Conservation (phyloP, 2,329 filamentous ascomycete species). For the Colletotrichum brevisporum region DNA sequence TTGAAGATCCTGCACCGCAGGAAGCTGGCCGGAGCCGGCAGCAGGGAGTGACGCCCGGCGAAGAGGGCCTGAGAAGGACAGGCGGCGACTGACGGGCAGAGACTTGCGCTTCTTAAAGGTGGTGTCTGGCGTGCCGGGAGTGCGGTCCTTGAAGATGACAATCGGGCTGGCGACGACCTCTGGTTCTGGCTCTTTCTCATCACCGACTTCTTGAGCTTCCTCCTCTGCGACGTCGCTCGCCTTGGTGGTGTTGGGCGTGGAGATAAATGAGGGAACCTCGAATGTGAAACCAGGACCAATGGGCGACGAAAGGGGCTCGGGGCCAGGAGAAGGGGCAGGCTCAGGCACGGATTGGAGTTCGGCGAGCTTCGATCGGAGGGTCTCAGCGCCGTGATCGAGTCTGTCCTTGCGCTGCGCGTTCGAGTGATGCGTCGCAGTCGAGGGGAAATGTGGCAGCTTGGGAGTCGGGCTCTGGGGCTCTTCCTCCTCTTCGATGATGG, state of each 20-base stretch:
- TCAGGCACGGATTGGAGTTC: neutral
- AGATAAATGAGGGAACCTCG: conserved; percentile 24
- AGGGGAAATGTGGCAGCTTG: conserved; percentile 34
- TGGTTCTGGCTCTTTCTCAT: neutral
- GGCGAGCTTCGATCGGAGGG: conserved; percentile 14
- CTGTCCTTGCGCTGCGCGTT: conserved; percentile 26
- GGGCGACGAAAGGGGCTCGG: conserved; percentile 23
- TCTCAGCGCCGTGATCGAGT: conserved; percentile 18
- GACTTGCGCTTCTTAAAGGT: conserved; percentile 35
- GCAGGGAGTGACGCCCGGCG: conserved; percentile 30
- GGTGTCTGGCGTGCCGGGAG: conserved; percentile 9
- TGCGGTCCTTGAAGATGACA: conserved; percentile 34
- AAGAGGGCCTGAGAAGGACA: conserved; percentile 24
- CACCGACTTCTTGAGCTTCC: neutral
- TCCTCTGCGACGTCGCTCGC: conserved; percentile 1
- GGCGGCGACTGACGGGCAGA: neutral
- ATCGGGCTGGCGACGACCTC: conserved; percentile 19
- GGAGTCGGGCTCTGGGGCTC: conserved; percentile 34
- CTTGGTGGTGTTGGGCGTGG: conserved; percentile 5
- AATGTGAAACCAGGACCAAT: conserved; percentile 31
- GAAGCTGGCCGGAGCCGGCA: conserved; percentile 23
- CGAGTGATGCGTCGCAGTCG: conserved; percentile 35
- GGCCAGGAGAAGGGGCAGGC: neutral
- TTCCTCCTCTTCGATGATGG: conserved; percentile 34
- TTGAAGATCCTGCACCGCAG: conserved; percentile 29